Evolutionary conservation across 176 grass and related monocot species (phyloP).

Genomic region (Oryza rufipogon): DNA sequence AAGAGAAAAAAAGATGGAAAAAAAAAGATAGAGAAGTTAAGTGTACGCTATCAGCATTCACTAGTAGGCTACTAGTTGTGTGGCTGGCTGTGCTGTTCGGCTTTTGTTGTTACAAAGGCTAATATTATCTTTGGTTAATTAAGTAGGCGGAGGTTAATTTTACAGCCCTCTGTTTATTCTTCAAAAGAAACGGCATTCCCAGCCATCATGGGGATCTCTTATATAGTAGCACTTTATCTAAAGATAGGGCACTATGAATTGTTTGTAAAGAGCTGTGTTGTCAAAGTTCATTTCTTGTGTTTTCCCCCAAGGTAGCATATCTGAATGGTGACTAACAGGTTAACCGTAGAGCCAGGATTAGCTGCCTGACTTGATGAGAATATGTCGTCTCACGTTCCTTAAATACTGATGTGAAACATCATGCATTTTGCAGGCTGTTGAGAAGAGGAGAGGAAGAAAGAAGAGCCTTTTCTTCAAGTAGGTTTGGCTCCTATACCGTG

Average conservation of each 20-base stretch:
- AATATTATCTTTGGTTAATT: not conserved
- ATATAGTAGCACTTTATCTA: not conserved
- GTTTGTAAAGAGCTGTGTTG: not conserved
- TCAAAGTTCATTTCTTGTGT: not conserved
- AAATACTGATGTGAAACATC: conserved; percentile 23
- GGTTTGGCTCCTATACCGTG: not conserved
- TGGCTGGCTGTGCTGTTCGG: not conserved
- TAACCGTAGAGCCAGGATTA: not conserved
- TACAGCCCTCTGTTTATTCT: not conserved
- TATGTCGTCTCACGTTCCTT: not conserved
- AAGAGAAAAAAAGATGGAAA: not conserved
- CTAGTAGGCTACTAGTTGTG: not conserved
- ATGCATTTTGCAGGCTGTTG: conserved; percentile 63
- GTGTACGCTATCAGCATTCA: not conserved
- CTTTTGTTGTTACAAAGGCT: not conserved
- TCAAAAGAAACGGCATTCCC: not conserved
- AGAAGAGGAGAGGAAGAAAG: conserved; percentile 76
- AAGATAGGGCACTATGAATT: conserved; percentile 14
- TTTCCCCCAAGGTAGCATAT: conserved; percentile 1
- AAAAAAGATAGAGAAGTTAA: not conserved
- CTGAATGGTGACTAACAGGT: not conserved
- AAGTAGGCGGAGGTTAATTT: not conserved
- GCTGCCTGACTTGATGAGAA: not conserved
- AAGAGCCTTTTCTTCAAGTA: conserved; percentile 92
- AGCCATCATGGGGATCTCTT: not conserved